A percentile compares a stretch with the other conserved stretches of the same genome.
These are phyloP conservation scores for Quercus tomentella DNA, from an alignment of 331 rosid species.

Conservation along the genomic window DNA sequence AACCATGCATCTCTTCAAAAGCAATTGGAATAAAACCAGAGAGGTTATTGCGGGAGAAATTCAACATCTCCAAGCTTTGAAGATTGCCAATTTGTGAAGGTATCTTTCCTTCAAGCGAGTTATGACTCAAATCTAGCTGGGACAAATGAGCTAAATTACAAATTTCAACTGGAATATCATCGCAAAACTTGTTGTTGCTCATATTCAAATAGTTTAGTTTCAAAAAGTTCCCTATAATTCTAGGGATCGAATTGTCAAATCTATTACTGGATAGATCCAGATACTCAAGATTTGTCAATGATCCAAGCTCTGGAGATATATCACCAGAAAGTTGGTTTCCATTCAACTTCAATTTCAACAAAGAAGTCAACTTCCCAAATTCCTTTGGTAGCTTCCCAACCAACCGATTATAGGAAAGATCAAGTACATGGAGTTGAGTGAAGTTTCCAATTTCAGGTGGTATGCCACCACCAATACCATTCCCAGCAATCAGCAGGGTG, in stretches of 20 bases:
- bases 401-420: neutral
- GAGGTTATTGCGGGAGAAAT: neutral
- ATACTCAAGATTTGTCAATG: neutral
- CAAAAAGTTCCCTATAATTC: neutral
- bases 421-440: neutral
- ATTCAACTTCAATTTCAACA: neutral
- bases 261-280: neutral
- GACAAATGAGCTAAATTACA: neutral
- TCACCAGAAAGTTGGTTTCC: neutral
- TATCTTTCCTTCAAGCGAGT: neutral
- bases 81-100: neutral
- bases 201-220: neutral
- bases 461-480: neutral
- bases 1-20: neutral
- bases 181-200: neutral
- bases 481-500: neutral
- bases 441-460: neutral
- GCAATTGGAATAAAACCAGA: neutral
- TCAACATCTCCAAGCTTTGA: neutral
- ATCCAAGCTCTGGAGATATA: neutral
- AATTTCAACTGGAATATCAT: neutral
- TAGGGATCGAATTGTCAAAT: neutral
- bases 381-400: conserved; percentile 12
- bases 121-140: neutral
- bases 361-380: neutral